Evolutionary conservation across 441 rosid genomes (phyloP), one percentile per base, ranked within the genome.

Genomic region (Syzygium syzygioides): DNA sequence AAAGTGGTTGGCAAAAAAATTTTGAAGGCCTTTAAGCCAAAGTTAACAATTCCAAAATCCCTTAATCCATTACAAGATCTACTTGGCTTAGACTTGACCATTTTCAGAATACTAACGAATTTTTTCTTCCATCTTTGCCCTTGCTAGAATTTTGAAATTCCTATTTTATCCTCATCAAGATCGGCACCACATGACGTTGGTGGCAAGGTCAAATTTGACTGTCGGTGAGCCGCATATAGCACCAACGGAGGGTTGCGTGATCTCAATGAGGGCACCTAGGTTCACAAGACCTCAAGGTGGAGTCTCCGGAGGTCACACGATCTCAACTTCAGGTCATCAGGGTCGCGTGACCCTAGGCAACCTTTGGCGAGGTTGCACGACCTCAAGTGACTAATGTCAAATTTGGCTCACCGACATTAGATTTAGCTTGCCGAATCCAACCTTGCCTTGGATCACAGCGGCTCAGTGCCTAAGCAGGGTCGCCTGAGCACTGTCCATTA

Each of bases 371-470:
- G 60, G 60, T 45, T 0, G 48, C 2, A 17, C 9, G 79, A 66
- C 25, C 45, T 32, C 45, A 34, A 13, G 48, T 5, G 14, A 25
- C 12, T 2, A 4, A 7, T 71, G 45, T 1, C 7, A 5, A 1
- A 71, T 71, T 4, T 71, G 1, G 1, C 0, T 68, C 14, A 68
- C 79, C 1, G 0, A 0, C 11, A 18, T 20, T 9, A 34, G 14
- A 32, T 32, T 66, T 32, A 14, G 45, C 45, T 68, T 7, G 41
- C 0, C 0, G 0, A 26, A 34, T 68, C 8, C 12, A 0, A 34
- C 23, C 32, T 68, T 68, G 79, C 26, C 7, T 34, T 34, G 0
- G 26, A 48, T 34, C 4, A 1, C 0, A 2, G 7, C 0, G 2
- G 7, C 48, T 68, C 6, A 6, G 9, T 20, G 80, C 0, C 15